Percentiles rank a stretch among this genome's conserved stretches.
Conservation (phyloP, 345 rosid species). For the Aquilaria yunnanensis region DNA sequence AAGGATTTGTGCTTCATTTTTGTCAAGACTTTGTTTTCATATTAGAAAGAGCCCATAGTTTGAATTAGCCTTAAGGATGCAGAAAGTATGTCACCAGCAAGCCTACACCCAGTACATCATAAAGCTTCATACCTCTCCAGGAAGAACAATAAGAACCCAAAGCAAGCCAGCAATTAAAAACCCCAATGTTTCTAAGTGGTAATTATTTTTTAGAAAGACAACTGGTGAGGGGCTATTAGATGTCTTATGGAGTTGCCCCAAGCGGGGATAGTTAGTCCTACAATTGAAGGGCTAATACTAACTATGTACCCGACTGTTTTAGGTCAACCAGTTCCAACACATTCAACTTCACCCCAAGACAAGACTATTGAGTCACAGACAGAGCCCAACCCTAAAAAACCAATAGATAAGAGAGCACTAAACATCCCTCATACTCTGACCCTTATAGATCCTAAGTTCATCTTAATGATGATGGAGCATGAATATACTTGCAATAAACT, state of each 20-base stretch:
- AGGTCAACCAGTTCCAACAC: too few species aligned
- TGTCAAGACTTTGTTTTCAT: too few species aligned
- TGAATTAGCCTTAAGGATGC: constrained; percentile 50
- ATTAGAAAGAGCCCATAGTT: constrained; percentile 22
- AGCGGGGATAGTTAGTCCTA: constrained; percentile 78
- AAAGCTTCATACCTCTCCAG: constrained; percentile 61
- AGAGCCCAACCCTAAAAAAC: too few species aligned
- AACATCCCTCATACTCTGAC: too few species aligned
- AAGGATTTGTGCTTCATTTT: constrained; percentile 1
- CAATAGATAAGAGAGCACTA: too few species aligned
- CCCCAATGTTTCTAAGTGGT: constrained; percentile 65
- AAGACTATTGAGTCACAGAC: too few species aligned
- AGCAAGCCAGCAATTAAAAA: constrained; percentile 58
- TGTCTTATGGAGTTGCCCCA: constrained; percentile 96
- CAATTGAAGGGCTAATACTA: constrained; percentile 58
- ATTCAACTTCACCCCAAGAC: too few species aligned
- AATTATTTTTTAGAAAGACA: constrained; percentile 38
- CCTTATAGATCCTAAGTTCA: too few species aligned
- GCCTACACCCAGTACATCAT: constrained; percentile 60
- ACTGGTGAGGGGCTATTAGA: constrained; percentile 53
- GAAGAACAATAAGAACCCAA: constrained; percentile 79
- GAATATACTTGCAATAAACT: too few species aligned
- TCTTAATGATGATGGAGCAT: too few species aligned
- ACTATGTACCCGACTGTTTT: constrained; percentile 47
- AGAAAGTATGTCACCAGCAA: constrained; percentile 60